A percentile compares a stretch with the other conserved stretches of the same genome.
Conservation (phyloP, 208 protist species). For the Sergeia podlipaevii region DNA sequence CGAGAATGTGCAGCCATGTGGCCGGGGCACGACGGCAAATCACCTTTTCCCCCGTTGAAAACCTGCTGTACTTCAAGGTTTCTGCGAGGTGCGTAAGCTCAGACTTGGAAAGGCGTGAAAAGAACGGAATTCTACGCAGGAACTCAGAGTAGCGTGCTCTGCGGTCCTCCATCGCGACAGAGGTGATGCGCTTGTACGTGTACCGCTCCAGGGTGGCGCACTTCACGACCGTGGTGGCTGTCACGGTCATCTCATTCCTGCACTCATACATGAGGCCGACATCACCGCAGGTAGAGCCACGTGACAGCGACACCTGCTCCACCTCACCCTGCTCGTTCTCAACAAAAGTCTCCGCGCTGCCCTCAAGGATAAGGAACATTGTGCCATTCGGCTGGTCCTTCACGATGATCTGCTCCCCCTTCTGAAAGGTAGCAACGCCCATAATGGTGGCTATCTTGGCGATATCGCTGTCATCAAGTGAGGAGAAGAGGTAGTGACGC, state of each 20-base stretch:
- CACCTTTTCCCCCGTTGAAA: conserved; percentile 42
- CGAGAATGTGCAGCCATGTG: conserved; percentile 69
- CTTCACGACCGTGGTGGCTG: conserved; percentile 22
- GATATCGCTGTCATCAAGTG: conserved; percentile 58
- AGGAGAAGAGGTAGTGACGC: conserved; percentile 71
- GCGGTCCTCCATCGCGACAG: conserved; percentile 49
- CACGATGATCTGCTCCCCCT: conserved; percentile 19
- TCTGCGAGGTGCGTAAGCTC: conserved; percentile 49
- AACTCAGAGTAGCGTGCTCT: conserved; percentile 48
- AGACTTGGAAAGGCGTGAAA: conserved; percentile 18
- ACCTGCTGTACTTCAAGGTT: conserved; percentile 47
- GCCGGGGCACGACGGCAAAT: conserved; percentile 45
- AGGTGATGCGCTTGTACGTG: conserved; percentile 69
- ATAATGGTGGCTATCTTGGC: conserved; percentile 56
- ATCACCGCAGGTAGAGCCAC: conserved; percentile 47
- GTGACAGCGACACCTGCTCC: conserved; percentile 15
- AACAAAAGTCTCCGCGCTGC: conserved; percentile 30
- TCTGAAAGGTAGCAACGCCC: conserved; percentile 33
- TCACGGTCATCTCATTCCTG: conserved; percentile 24
- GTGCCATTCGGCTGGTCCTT: conserved; percentile 40
- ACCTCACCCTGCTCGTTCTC: conserved; percentile 13
- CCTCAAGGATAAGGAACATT: conserved; percentile 64
- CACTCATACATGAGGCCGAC: conserved; percentile 56
- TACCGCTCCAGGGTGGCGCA: conserved; percentile 60
- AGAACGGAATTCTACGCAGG: conserved; percentile 37